Conservation (phyloP, 2,329 filamentous ascomycete species). For the Fusarium virguliforme region DNA sequence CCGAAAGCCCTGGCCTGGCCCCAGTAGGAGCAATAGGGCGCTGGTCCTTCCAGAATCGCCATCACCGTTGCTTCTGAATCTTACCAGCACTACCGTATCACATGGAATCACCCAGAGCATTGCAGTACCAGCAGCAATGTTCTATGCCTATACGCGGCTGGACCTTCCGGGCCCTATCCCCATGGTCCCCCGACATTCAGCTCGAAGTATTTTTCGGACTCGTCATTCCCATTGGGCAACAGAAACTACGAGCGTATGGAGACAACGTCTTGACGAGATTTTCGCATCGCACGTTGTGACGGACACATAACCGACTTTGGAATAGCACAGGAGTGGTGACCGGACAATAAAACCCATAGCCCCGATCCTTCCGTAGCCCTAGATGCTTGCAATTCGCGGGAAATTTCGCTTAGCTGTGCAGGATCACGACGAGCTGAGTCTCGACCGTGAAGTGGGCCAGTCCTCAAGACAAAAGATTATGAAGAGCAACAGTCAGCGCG, state of each 20-base stretch:
- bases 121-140: too few relatives aligned
- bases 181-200: too few relatives aligned
- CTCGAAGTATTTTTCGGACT: neutral
- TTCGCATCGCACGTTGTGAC: neutral
- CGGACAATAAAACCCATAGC: neutral
- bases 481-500: neutral
- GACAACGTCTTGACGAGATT: neutral
- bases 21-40: too few relatives aligned
- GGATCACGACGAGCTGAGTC: neutral
- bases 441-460: neutral
- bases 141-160: too few relatives aligned
- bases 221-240: neutral
- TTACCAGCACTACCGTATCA: too few relatives aligned
- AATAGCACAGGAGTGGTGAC: conserved; percentile 2
- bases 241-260: neutral
- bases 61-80: too few relatives aligned
- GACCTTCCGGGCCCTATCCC: too few relatives aligned
- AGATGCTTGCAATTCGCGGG: neutral
- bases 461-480: neutral
- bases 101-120: too few relatives aligned
- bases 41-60: too few relatives aligned
- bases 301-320: neutral
- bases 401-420: neutral
- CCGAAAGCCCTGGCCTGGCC: too few relatives aligned
- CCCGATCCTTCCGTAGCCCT: neutral